Conservation (phyloP, 805 yeast genomes). For the Lipomyces yamanashiensis region DNA sequence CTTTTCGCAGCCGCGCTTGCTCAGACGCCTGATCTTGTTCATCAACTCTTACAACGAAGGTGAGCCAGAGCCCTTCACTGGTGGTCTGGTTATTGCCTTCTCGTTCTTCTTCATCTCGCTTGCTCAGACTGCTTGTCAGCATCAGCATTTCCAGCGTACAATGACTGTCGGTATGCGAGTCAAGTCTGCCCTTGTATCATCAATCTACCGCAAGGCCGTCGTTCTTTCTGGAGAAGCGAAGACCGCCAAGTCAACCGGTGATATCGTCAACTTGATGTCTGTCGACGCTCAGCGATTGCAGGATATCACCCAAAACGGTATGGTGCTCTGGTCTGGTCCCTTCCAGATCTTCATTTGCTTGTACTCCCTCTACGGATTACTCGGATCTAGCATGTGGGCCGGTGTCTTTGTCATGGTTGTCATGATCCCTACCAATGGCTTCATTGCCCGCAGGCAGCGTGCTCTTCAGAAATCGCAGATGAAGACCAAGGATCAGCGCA, state of each 20-base stretch:
- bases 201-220: constrained; percentile 73
- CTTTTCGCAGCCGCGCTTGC: constrained; percentile 84
- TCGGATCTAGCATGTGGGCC: constrained; percentile 90
- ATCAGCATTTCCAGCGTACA: constrained; percentile 62
- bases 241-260: constrained; percentile 68
- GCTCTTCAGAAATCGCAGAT: constrained; percentile 80
- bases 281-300: constrained; percentile 74
- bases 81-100: constrained; percentile 66
- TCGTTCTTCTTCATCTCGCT: constrained; percentile 68
- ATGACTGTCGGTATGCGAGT: constrained; percentile 66
- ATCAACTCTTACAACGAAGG: constrained; percentile 53
- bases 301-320: constrained; percentile 72
- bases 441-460: constrained; percentile 69
- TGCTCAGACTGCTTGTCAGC: constrained; percentile 63
- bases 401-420: constrained; percentile 81
- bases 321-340: constrained; percentile 91
- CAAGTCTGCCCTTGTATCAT: constrained; percentile 66
- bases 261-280: constrained; percentile 74
- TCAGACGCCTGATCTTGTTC: constrained; percentile 66
- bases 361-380: constrained; percentile 67
- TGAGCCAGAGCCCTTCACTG: constrained; percentile 53
- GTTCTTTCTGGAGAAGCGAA: constrained; percentile 69
- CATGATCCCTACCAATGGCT: constrained; percentile 82
- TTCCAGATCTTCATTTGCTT: constrained; percentile 83
- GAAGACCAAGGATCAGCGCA: constrained; percentile 91